phyloP scores from a whole-genome alignment of 345 rosid species.

The Eutrema yunnanense region DNA sequence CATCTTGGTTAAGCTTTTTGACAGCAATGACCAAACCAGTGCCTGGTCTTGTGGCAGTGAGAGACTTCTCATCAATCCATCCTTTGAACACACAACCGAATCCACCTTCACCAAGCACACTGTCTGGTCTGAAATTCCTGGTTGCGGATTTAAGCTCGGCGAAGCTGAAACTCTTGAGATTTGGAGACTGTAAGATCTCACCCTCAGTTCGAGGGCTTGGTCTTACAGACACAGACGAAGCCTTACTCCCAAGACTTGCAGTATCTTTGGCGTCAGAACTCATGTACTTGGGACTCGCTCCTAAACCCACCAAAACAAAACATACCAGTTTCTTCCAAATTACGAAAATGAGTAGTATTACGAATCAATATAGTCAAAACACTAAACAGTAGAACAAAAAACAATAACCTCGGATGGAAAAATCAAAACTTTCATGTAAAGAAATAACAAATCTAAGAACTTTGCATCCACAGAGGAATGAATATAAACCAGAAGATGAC shows the following conservation, averaged over 20 bases:
- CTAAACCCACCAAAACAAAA: slow-evolving; percentile 20
- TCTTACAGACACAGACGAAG: slow-evolving; percentile 35
- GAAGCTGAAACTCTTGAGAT: slow-evolving; percentile 56
- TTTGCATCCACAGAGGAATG: slow-evolving; percentile 21
- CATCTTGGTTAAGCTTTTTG: slow-evolving; percentile 65
- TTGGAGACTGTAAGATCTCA: slow-evolving; percentile 61
- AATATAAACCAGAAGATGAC: background rate
- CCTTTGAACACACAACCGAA: slow-evolving; percentile 82
- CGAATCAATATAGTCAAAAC: background rate
- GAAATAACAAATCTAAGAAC: slow-evolving; percentile 2
- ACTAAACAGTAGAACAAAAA: background rate
- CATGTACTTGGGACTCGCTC: slow-evolving; percentile 26
- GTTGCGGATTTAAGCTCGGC: slow-evolving; percentile 58
- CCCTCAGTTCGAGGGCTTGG: slow-evolving; percentile 62
- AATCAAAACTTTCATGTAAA: background rate
- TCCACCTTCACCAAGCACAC: slow-evolving; percentile 82
- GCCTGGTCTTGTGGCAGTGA: slow-evolving; percentile 65
- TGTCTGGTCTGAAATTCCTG: slow-evolving; percentile 70
- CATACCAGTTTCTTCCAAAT: background rate
- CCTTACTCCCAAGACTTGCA: slow-evolving; percentile 40
- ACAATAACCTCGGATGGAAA: background rate
- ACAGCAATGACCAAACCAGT: slow-evolving; percentile 73
- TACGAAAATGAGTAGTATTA: background rate
- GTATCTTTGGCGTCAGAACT: slow-evolving; percentile 26
- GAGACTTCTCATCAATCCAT: slow-evolving; percentile 67